These are phyloP conservation scores for Colletotrichum musae DNA, from an alignment of 2,329 filamentous ascomycete genomes.

Conservation along the genomic window DNA sequence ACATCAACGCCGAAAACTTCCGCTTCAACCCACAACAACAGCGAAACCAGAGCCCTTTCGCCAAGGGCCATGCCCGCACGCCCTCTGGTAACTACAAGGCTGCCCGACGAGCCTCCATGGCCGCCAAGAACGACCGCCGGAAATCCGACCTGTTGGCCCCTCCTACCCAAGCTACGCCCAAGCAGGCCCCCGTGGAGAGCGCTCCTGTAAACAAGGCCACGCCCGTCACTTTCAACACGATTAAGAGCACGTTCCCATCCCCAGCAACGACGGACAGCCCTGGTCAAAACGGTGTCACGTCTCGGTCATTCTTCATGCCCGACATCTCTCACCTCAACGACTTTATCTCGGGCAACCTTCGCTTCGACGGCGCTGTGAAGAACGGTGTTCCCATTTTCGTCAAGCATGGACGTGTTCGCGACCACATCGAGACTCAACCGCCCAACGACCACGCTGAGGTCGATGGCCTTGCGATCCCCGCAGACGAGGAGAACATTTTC, in stretches of 20 bases:
- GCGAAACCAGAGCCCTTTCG: slow-evolving; percentile 55
- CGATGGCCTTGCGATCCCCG: slow-evolving; percentile 64
- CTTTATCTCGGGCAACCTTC: slow-evolving; percentile 69
- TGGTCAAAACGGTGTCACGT: slow-evolving; percentile 57
- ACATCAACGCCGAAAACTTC: slow-evolving; percentile 43
- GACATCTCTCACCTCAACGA: slow-evolving; percentile 70
- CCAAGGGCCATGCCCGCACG: slow-evolving; percentile 52
- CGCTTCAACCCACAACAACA: slow-evolving; percentile 46
- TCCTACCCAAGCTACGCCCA: slow-evolving; percentile 34
- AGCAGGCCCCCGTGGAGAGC: slow-evolving; percentile 21
- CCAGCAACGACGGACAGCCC: slow-evolving; percentile 53
- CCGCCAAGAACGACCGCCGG: slow-evolving; percentile 28
- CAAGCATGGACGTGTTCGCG: slow-evolving; percentile 66
- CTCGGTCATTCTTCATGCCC: slow-evolving; percentile 68
- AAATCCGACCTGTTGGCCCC: slow-evolving; percentile 38
- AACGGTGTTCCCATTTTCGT: slow-evolving; percentile 71
- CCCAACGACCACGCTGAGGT: slow-evolving; percentile 62
- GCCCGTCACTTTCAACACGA: slow-evolving; percentile 41
- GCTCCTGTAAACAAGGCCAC: slow-evolving; percentile 28
- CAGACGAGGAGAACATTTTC: slow-evolving; percentile 71
- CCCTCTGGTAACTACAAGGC: slow-evolving; percentile 45
- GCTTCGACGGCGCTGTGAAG: slow-evolving; percentile 64
- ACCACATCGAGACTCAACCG: slow-evolving; percentile 54
- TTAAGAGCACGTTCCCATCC: slow-evolving; percentile 46
- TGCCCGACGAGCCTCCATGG: slow-evolving; percentile 30